Conservation (phyloP, 164 flowering plant species). For the Umbilicus rupestris region DNA sequence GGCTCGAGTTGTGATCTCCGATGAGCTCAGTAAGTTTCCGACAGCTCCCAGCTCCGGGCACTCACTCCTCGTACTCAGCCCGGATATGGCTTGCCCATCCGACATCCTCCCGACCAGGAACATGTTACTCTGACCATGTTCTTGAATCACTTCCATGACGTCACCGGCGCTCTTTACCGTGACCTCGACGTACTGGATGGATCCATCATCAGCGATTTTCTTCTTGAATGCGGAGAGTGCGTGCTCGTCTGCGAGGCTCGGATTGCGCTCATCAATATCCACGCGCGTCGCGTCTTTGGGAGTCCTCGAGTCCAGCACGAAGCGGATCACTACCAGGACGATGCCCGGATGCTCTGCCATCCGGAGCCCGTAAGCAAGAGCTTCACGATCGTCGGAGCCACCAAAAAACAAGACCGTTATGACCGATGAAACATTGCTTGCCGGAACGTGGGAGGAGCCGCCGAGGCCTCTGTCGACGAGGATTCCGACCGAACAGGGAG, state of each 20-base stretch:
- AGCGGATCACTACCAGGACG: conserved; percentile 10
- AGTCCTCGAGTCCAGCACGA: conserved; percentile 5
- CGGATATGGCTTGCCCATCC: conserved; percentile 19
- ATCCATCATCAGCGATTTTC: conserved; percentile 12
- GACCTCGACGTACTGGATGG: conserved; percentile 28
- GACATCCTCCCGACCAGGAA: conserved; percentile 45
- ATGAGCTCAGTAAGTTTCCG: conserved; percentile 39
- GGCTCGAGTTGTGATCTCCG: conserved; percentile 37
- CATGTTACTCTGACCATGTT: conserved; percentile 26
- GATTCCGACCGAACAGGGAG: conserved; percentile 33
- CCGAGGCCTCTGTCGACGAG: conserved; percentile 30
- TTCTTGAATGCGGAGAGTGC: conserved; percentile 24
- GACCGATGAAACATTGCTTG: conserved; percentile 19
- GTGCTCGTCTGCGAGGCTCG: conserved; percentile 20
- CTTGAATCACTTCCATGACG: conserved; percentile 14
- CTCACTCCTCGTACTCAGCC: conserved; percentile 22
- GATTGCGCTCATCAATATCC: conserved; percentile 10
- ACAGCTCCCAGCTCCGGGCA: conserved; percentile 67
- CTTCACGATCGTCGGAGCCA: conserved; percentile 28
- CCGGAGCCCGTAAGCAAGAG: conserved; percentile 17
- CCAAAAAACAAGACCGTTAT: conserved; percentile 22
- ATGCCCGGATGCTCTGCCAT: conserved; percentile 29
- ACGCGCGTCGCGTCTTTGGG: conserved; percentile 5
- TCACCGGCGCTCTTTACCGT: conserved; percentile 18
- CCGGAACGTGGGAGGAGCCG: conserved; percentile 20